These are phyloP conservation scores for Fusarium dlaminii DNA, from an alignment of 2,329 filamentous ascomycete species.

Conservation along the genomic window DNA sequence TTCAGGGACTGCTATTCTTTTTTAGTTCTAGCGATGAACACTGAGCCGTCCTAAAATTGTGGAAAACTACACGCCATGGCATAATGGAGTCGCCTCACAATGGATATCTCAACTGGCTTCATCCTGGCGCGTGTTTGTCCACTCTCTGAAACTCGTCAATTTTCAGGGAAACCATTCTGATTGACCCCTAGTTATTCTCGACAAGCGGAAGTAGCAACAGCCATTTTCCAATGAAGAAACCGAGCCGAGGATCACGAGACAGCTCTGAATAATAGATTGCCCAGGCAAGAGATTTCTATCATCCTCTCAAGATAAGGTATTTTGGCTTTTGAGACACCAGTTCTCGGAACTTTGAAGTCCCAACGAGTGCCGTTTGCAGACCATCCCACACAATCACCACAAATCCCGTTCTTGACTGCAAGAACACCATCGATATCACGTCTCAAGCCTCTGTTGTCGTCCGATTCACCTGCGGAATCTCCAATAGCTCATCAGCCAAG, in stretches of 20 bases:
- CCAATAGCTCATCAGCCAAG: slow-evolving; percentile 33
- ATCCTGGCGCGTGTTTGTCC: slow-evolving; percentile 25
- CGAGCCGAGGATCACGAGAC: not conserved
- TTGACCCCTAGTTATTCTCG: not conserved
- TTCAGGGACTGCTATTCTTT: slow-evolving; percentile 3
- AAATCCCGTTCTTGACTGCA: slow-evolving; percentile 10
- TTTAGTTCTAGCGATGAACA: slow-evolving; percentile 14
- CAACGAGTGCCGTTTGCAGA: slow-evolving; percentile 15
- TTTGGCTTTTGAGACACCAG: not conserved
- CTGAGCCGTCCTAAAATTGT: not conserved
- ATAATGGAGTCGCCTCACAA: slow-evolving; percentile 26
- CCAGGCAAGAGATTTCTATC: not conserved
- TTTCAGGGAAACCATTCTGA: slow-evolving; percentile 6
- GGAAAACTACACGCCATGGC: slow-evolving; percentile 25
- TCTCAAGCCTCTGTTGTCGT: slow-evolving; percentile 23
- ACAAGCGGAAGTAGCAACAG: slow-evolving; percentile 12
- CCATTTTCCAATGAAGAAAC: not conserved
- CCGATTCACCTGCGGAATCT: slow-evolving; percentile 35
- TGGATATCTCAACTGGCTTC: slow-evolving; percentile 31
- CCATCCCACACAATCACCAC: slow-evolving; percentile 27
- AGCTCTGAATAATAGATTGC: not conserved
- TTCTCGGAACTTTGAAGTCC: slow-evolving; percentile 16
- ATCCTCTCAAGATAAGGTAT: not conserved
- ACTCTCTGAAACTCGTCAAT: slow-evolving; percentile 11
- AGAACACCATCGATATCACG: slow-evolving; percentile 26